Conservation (phyloP, 768 basidiomycete genomes). For the Termitomyces sp. region DNA sequence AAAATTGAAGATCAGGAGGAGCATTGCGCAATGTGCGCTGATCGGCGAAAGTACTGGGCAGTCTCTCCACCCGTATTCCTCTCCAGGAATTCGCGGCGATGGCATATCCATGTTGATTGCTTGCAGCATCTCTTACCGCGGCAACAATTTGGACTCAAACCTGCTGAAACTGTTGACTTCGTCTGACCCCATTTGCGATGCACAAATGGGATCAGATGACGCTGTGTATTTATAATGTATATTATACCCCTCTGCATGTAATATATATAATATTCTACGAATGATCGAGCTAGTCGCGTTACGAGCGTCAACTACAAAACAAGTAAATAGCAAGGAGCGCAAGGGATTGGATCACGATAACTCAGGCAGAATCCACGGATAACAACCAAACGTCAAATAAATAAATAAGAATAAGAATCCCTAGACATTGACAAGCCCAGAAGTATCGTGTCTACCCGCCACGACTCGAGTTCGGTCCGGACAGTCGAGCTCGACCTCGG, state of each 20-base stretch:
- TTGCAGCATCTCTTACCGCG: conserved; percentile 15
- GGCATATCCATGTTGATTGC: conserved; percentile 15
- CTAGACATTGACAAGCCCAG: no score
- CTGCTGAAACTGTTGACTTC: conserved; percentile 9
- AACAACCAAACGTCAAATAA: no score
- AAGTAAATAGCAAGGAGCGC: no score
- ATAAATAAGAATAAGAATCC: no score
- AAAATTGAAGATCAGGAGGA: conserved; percentile 4
- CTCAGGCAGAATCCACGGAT: no score
- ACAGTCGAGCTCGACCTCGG: no score
- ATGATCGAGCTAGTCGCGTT: no score
- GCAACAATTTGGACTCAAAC: conserved; percentile 13
- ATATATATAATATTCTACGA: neutral
- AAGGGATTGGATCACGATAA: no score
- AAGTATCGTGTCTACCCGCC: no score
- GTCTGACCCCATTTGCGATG: neutral
- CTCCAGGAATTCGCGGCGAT: conserved; percentile 14
- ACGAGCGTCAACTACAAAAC: neutral
- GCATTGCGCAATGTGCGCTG: conserved; percentile 13
- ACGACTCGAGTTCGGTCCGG: no score
- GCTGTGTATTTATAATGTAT: neutral
- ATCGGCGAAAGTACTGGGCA: conserved; percentile 13
- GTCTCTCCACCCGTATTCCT: conserved; percentile 16
- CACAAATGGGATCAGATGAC: neutral
- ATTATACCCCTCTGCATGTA: neutral